Percentiles rank a stretch among this genome's conserved stretches.
Conservation (phyloP, 192 early-diverging fungal genomes). For the Blastocladiella britannica region DNA sequence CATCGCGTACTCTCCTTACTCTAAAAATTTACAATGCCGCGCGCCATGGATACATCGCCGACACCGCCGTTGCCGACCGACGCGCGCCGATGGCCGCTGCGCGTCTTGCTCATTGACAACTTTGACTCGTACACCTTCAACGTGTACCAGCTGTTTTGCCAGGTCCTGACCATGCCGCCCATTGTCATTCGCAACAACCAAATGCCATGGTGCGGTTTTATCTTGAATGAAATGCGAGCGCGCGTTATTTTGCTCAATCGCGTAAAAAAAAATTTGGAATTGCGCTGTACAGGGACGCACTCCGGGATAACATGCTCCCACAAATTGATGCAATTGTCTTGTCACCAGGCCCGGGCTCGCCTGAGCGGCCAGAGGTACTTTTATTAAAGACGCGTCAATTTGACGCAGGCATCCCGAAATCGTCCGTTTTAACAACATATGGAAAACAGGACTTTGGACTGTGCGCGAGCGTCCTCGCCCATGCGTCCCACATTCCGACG, state of each 20-base stretch:
- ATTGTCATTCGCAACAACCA: slow-evolving; percentile 85
- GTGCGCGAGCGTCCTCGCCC: slow-evolving; percentile 31
- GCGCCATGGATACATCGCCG: too few species aligned
- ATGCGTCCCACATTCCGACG: slow-evolving; percentile 36
- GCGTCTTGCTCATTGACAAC: slow-evolving; percentile 78
- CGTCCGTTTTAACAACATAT: too few species aligned
- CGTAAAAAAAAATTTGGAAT: too few species aligned
- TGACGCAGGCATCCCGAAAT: too few species aligned
- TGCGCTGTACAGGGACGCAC: slow-evolving; percentile 21
- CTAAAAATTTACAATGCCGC: too few species aligned
- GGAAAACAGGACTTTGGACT: slow-evolving; percentile 78
- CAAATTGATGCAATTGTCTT: slow-evolving; percentile 74
- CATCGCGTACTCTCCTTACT: too few species aligned
- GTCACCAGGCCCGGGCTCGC: slow-evolving; percentile 82
- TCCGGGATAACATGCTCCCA: slow-evolving; percentile 42
- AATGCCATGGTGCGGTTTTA: slow-evolving; percentile 59
- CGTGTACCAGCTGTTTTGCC: slow-evolving; percentile 44
- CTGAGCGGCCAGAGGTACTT: slow-evolving; percentile 22
- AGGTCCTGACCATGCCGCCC: background rate
- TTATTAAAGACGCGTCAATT: too few species aligned
- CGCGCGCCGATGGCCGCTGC: too few species aligned
- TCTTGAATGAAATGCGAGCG: too few species aligned
- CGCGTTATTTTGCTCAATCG: too few species aligned
- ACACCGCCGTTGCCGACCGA: too few species aligned
- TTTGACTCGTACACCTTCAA: slow-evolving; percentile 98